Base-by-base conservation (phyloP, 148 eudicot genomes). In the Chenopodium berlandieri region DNA sequence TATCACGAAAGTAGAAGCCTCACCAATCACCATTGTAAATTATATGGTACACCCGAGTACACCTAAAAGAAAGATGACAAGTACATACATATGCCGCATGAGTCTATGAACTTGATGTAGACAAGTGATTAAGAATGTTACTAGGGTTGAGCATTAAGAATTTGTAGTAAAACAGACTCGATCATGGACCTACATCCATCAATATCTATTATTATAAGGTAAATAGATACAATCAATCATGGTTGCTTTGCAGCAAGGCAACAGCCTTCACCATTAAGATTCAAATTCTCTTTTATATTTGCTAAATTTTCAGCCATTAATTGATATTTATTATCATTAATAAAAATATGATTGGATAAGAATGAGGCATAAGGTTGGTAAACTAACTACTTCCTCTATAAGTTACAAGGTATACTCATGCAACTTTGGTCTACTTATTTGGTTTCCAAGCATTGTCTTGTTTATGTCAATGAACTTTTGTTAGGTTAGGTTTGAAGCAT, bases 401-500 rank as follows among this genome's bases (percentile, higher is more conserved):
- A 81, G 79, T 37, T 46, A 34, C n/a, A 27, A 11, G 19, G 71
- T 37, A 62, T 14, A 77, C 48, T 71, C 76, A 54, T 56, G 84
- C 84, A 85, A 54, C 76, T 79, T 84, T 79, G 82, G 78, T 84
- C 87, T 47, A 79, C 80, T 84, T 88, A 90, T 72, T 81, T 90
- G 73, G 73, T 76, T 85, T 79, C 52, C 80, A 85, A 77, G 85
- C 85, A 77, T 79, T 72, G 85, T 82, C 37, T 80, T 46, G 82
- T 74, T 84, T 75, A 79, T 82, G 87, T 83, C 72, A 69, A 17
- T 9, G 46, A 56, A 12, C 34, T 44, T 54, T 82, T n/a, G 63
- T 68, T 79, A 79, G 64, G 81, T 82, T 88, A 84, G 89, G 87
- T 88, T 47, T 84, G 87, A 88, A 84, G 54, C 78, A 83, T 73